phyloP scores from a whole-genome alignment of 495 filamentous ascomycete species.

The Darksidea phi region DNA sequence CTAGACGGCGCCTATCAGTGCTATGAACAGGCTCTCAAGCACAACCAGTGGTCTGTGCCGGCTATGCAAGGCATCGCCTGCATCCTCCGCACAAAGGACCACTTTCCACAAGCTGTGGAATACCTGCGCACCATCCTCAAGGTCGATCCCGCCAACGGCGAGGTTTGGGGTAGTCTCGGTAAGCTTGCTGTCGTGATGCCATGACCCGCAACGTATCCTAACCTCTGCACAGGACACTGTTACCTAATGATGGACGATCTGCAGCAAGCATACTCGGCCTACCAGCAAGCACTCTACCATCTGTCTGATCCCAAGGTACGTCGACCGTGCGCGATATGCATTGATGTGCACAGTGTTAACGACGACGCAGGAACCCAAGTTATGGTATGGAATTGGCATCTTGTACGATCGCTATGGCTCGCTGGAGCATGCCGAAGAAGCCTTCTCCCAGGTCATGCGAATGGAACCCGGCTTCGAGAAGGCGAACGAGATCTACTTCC shows the following conservation, averaged over 20 bases:
- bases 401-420: slow-evolving; percentile 97
- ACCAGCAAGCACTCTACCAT: slow-evolving; percentile 93
- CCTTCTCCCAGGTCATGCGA: slow-evolving; percentile 97
- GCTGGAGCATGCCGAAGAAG: slow-evolving; percentile 95
- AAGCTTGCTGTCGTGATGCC: slow-evolving; percentile 32
- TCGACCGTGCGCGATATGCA: slow-evolving; percentile 8
- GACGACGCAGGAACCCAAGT: slow-evolving; percentile 75
- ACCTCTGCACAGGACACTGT: slow-evolving; percentile 67
- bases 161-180: slow-evolving; percentile 96
- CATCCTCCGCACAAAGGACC: slow-evolving; percentile 86
- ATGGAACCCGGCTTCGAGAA: slow-evolving; percentile 99
- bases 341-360: slow-evolving; percentile 9
- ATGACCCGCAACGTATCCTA: slow-evolving; percentile 14
- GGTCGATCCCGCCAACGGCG: slow-evolving; percentile 82
- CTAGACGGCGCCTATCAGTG: slow-evolving; percentile 81
- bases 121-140: slow-evolving; percentile 90
- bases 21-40: slow-evolving; percentile 83
- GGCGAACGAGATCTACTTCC: slow-evolving; percentile 98
- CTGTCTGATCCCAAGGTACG: slow-evolving; percentile 89
- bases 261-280: slow-evolving; percentile 96
- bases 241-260: slow-evolving; percentile 99
- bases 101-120: slow-evolving; percentile 91
- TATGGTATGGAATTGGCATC: slow-evolving; percentile 99
- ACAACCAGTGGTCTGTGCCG: slow-evolving; percentile 84
- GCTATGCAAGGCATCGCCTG: slow-evolving; percentile 94